These are phyloP conservation scores for Neopestalotiopsis sp. DNA, from an alignment of 2,329 filamentous ascomycete genomes.

Conservation along the genomic window DNA sequence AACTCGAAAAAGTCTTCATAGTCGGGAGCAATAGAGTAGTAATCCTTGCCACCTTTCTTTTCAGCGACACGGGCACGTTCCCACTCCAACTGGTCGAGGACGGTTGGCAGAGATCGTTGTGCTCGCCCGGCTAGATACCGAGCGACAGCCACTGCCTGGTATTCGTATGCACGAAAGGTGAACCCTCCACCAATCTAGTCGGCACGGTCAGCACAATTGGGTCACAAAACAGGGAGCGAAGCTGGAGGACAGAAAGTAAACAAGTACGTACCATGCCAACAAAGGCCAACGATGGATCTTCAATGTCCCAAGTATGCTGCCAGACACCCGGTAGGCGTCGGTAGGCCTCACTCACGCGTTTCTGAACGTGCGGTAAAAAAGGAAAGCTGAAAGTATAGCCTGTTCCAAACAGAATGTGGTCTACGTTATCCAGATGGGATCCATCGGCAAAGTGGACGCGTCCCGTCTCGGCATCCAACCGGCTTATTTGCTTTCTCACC, in stretches of 20 bases:
- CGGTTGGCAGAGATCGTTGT: conserved; percentile 27
- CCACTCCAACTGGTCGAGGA: conserved; percentile 39
- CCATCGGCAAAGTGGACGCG: conserved; percentile 59
- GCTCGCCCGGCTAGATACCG: conserved; percentile 40
- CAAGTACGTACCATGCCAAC: conserved; percentile 39
- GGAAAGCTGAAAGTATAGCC: conserved; percentile 65
- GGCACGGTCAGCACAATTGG: background rate
- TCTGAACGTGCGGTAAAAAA: conserved; percentile 54
- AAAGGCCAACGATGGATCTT: conserved; percentile 40
- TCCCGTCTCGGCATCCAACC: conserved; percentile 40
- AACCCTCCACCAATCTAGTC: conserved; percentile 40
- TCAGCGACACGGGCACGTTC: conserved; percentile 36
- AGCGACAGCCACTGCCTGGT: conserved; percentile 44
- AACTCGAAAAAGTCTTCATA: conserved; percentile 46
- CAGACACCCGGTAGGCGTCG: conserved; percentile 41
- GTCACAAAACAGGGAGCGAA: background rate
- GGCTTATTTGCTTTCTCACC: conserved; percentile 49
- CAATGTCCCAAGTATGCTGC: conserved; percentile 42
- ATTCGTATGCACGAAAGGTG: conserved; percentile 45
- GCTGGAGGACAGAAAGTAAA: background rate
- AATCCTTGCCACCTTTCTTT: conserved; percentile 38
- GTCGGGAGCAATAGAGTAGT: conserved; percentile 36
- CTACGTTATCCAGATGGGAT: conserved; percentile 51
- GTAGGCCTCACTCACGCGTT: conserved; percentile 45
- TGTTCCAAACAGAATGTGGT: conserved; percentile 64